phyloP scores from a whole-genome alignment of 1,284 basidiomycete genomes.

The Ganoderma leucocontextum region DNA sequence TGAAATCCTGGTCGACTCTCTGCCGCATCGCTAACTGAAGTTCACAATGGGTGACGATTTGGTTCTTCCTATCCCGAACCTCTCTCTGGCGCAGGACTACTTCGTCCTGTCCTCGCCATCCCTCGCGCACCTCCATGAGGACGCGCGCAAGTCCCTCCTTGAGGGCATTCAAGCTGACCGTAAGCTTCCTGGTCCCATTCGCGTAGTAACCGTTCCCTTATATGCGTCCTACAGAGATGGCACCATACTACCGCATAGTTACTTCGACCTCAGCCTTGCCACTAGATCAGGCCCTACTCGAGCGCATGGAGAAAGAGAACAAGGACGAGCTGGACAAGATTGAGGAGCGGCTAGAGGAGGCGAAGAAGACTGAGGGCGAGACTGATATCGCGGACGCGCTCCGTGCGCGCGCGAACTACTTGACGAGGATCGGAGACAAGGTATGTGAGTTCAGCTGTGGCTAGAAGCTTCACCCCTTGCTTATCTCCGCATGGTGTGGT shows the following conservation, averaged over 20 bases:
- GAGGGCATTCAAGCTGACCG: slow-evolving; percentile 88
- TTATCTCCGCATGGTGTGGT: not conserved
- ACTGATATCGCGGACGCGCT: slow-evolving; percentile 92
- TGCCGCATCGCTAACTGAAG: no score
- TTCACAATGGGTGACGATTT: slow-evolving; percentile 82
- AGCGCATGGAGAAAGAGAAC: slow-evolving; percentile 80
- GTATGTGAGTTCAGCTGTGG: slow-evolving; percentile 48
- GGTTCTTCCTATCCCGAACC: slow-evolving; percentile 87
- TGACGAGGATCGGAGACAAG: slow-evolving; percentile 94
- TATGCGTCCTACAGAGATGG: slow-evolving; percentile 69
- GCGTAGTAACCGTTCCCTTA: not conserved
- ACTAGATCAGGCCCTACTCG: slow-evolving; percentile 68
- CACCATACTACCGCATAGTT: slow-evolving; percentile 76
- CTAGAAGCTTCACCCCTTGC: not conserved
- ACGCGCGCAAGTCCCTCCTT: slow-evolving; percentile 73
- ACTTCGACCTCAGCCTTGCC: slow-evolving; percentile 56
- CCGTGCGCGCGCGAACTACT: slow-evolving; percentile 86
- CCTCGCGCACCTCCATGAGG: slow-evolving; percentile 69
- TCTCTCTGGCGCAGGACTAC: slow-evolving; percentile 79
- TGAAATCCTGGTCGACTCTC: not conserved
- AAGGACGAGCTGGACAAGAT: slow-evolving; percentile 78
- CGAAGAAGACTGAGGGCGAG: slow-evolving; percentile 93
- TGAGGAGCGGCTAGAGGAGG: slow-evolving; percentile 84
- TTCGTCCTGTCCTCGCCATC: slow-evolving; percentile 76
- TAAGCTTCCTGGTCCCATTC: slow-evolving; percentile 47